Percentiles rank a stretch among this genome's conserved stretches.
These are phyloP conservation scores for Scutellospora calospora DNA, from an alignment of 371 early-diverging fungal genomes.

Conservation along the genomic window DNA sequence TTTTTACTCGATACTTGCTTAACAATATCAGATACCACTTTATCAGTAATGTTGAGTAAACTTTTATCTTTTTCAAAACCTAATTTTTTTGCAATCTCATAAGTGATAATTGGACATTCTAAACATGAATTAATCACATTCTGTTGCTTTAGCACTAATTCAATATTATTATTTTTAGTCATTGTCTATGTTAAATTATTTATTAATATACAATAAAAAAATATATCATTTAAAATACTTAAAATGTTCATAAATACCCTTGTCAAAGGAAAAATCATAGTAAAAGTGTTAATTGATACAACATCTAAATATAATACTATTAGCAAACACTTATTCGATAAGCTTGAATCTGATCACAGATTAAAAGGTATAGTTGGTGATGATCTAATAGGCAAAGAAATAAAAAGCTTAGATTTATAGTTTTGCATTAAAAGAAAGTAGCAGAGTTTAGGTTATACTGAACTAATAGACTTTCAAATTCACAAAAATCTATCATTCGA, in stretches of 20 bases:
- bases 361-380: conserved; percentile 26
- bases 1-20: conserved; percentile 26
- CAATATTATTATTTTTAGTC: background rate
- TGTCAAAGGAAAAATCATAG: conserved; percentile 33
- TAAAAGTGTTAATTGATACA: conserved; percentile 38
- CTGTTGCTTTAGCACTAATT: background rate
- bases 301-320: conserved; percentile 39
- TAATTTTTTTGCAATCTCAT: conserved; percentile 21
- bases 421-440: conserved; percentile 36
- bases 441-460: conserved; percentile 31
- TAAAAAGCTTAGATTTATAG: conserved; percentile 39
- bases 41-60: conserved; percentile 28
- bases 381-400: conserved; percentile 33
- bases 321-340: conserved; percentile 30
- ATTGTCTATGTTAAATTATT: background rate
- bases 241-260: conserved; percentile 10
- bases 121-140: conserved; percentile 26
- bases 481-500: conserved; percentile 37
- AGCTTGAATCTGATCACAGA: conserved; percentile 28
- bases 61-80: conserved; percentile 34
- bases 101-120: conserved; percentile 34
- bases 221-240: background rate
- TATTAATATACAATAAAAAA: background rate
- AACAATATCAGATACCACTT: conserved; percentile 21
- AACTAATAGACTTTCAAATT: conserved; percentile 41